These are phyloP conservation scores for Boletus rubescentipes DNA, from an alignment of 768 basidiomycete genomes.

Conservation along the genomic window DNA sequence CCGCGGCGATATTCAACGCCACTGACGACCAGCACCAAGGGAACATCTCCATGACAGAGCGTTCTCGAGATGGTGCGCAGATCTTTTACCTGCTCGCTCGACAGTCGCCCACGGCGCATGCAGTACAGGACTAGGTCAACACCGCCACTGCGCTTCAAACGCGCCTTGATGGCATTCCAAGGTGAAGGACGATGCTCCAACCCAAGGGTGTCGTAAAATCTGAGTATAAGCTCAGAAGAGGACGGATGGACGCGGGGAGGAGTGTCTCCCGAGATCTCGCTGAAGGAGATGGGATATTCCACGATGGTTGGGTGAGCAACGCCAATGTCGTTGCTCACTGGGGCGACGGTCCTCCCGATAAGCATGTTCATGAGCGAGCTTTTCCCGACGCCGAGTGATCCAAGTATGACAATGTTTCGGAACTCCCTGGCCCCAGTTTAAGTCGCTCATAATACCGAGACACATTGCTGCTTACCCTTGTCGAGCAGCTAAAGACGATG, in stretches of 20 bases:
- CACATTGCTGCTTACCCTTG: constrained; percentile 7
- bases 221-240: constrained; percentile 3
- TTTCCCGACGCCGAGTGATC: constrained; percentile 35
- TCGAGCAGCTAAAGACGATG: neutral
- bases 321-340: constrained; percentile 21
- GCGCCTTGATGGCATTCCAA: constrained; percentile 10
- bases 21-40: constrained; percentile 20
- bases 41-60: constrained; percentile 9
- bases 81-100: constrained; percentile 29
- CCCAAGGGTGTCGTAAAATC: constrained; percentile 20
- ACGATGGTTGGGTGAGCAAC: constrained; percentile 13
- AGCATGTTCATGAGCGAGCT: constrained; percentile 44
- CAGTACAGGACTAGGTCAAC: constrained; percentile 35
- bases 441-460: neutral
- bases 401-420: constrained; percentile 21
- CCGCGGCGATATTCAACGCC: constrained; percentile 16
- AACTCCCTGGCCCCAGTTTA: constrained; percentile 1
- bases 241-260: neutral
- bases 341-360: constrained; percentile 23
- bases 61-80: constrained; percentile 30
- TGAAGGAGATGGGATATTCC: constrained; percentile 11
- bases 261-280: neutral
- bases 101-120: constrained; percentile 37
- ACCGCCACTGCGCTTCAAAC: constrained; percentile 14
- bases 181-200: constrained; percentile 18